Evolutionary conservation across 495 filamentous ascomycete genomes (phyloP).

Genomic region (Neurospora sp.): DNA sequence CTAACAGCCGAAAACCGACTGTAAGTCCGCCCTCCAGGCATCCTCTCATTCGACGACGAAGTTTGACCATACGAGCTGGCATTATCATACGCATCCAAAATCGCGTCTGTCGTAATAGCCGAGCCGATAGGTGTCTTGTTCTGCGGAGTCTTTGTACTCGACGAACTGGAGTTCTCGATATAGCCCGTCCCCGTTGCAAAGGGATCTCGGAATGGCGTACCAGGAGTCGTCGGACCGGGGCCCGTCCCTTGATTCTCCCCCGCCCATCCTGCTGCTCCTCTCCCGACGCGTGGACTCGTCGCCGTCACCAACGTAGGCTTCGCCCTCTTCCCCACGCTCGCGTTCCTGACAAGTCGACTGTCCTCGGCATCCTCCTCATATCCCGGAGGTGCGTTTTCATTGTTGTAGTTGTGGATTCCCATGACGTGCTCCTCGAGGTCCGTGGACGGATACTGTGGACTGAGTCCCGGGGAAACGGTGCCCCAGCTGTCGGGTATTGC

Average conservation of each 20-base stretch:
- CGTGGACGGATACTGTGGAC: slow-evolving; percentile 36
- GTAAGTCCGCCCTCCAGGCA: slow-evolving; percentile 15
- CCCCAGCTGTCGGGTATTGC: slow-evolving; percentile 67
- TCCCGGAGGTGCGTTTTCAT: slow-evolving; percentile 31
- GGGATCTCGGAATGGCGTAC: slow-evolving; percentile 23
- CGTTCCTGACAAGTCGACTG: slow-evolving; percentile 60
- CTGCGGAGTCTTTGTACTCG: slow-evolving; percentile 18
- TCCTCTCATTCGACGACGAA: background rate
- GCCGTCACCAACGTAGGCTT: slow-evolving; percentile 64
- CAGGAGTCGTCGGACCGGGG: slow-evolving; percentile 15
- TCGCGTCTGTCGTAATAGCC: slow-evolving; percentile 26
- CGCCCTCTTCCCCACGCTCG: slow-evolving; percentile 64
- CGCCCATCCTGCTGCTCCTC: slow-evolving; percentile 16
- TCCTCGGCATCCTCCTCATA: slow-evolving; percentile 48
- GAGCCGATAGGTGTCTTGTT: slow-evolving; percentile 8
- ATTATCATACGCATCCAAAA: slow-evolving; percentile 30
- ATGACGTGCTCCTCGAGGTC: slow-evolving; percentile 36
- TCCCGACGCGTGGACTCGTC: slow-evolving; percentile 8
- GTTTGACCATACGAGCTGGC: background rate
- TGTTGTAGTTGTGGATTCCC: slow-evolving; percentile 7
- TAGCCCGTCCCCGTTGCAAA: slow-evolving; percentile 27
- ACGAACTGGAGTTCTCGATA: slow-evolving; percentile 34
- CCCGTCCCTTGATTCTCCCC: slow-evolving; percentile 18
- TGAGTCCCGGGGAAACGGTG: slow-evolving; percentile 28
- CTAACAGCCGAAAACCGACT: slow-evolving; percentile 43